phyloP scores from a whole-genome alignment of 176 grass and related monocot species.

The Musa schizocarpa region DNA sequence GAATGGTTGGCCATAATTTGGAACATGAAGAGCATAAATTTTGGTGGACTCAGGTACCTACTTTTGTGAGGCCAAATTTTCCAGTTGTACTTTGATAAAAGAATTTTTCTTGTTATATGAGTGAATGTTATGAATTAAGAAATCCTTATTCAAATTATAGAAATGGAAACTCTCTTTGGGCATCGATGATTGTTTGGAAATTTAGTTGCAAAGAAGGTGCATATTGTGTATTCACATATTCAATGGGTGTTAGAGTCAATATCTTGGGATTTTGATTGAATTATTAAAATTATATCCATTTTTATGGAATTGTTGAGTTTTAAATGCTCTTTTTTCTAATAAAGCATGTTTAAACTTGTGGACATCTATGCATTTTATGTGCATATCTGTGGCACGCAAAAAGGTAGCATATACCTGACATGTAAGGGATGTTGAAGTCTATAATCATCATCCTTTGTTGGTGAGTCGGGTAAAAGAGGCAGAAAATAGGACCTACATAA shows the following conservation, averaged over 20 bases:
- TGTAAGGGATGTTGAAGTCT: no score
- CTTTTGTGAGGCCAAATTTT: background rate
- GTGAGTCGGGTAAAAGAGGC: no score
- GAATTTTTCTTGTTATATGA: background rate
- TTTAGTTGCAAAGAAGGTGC: background rate
- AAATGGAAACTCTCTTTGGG: background rate
- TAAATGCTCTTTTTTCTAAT: no score
- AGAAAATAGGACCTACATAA: no score
- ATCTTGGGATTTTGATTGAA: background rate
- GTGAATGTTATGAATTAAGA: background rate
- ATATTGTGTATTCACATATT: background rate
- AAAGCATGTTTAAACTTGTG: no score
- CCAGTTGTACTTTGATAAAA: background rate
- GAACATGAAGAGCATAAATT: background rate
- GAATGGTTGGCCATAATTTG: background rate
- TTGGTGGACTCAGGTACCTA: background rate
- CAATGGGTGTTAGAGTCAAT: background rate
- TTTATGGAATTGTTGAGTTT: no score
- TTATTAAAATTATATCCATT: no score
- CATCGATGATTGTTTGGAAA: background rate
- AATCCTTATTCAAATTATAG: no score
- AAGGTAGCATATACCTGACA: no score
- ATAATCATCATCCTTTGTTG: no score
- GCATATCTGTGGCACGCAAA: no score
- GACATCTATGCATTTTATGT: no score